Conservation (phyloP, 169 alveolate species). For the Eimeria brunetti region DNA sequence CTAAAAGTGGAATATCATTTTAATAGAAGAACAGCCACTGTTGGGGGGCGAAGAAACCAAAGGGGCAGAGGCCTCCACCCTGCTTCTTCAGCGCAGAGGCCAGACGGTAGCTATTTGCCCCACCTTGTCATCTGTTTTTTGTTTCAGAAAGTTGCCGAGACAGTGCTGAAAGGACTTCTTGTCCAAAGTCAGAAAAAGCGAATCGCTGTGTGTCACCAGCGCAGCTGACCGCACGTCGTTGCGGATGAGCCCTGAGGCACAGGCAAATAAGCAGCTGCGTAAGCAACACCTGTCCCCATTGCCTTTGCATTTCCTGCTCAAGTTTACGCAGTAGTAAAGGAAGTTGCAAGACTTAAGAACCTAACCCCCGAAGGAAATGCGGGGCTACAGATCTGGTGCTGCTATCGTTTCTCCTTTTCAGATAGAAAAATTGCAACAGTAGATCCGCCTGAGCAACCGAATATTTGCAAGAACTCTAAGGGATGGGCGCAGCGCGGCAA, state of each 20-base stretch:
- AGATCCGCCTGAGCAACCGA: no score
- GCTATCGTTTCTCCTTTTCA: not conserved
- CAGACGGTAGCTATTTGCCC: not conserved
- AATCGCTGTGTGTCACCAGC: conserved; percentile 62
- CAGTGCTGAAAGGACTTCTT: conserved; percentile 72
- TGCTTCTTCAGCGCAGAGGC: not conserved
- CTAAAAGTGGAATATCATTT: not conserved
- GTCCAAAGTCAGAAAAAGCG: conserved; percentile 45
- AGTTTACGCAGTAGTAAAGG: no score
- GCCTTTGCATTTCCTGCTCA: not conserved
- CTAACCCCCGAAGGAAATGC: not conserved
- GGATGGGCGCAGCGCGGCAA: not conserved
- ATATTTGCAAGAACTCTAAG: not conserved
- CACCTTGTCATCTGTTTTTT: conserved; percentile 73
- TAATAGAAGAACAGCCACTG: not conserved
- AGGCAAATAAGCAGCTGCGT: not conserved
- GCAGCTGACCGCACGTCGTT: conserved; percentile 79
- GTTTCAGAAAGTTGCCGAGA: conserved; percentile 40
- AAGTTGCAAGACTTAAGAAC: not conserved
- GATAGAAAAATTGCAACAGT: no score
- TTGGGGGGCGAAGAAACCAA: no score
- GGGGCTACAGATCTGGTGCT: not conserved
- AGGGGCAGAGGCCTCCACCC: not conserved
- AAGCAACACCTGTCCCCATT: not conserved
- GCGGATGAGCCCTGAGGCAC: conserved; percentile 58